Conservation (phyloP, 2,329 filamentous ascomycete species). For the Penicillium sp. region DNA sequence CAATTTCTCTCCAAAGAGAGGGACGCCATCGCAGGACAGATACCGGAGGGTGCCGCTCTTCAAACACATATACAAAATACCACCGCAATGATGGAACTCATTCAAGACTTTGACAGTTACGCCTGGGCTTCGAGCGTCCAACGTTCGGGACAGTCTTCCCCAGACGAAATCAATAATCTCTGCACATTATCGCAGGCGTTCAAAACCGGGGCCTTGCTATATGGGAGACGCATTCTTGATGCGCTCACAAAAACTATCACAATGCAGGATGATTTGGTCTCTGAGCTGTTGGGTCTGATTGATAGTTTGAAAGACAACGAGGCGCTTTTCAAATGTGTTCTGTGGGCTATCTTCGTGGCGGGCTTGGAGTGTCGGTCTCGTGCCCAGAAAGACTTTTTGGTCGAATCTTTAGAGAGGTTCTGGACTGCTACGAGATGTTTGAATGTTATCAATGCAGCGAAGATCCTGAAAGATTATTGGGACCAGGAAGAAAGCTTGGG, state of each 20-base stretch:
- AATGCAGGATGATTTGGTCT: constrained; percentile 20
- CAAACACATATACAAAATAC: constrained; percentile 13
- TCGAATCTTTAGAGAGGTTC: constrained; percentile 26
- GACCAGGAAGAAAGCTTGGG: constrained; percentile 7
- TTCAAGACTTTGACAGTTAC: constrained; percentile 26
- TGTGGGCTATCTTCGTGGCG: constrained; percentile 37
- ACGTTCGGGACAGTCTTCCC: constrained; percentile 9
- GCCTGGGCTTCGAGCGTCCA: constrained; percentile 25
- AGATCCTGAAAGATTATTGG: constrained; percentile 30
- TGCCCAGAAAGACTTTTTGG: constrained; percentile 23
- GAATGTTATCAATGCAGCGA: constrained; percentile 33
- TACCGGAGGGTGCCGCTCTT: neutral
- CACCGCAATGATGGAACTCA: constrained; percentile 16
- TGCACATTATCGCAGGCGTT: constrained; percentile 29
- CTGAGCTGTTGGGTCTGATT: constrained; percentile 26
- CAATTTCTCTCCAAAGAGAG: constrained; percentile 28
- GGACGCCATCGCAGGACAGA: constrained; percentile 19
- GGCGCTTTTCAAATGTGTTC: constrained; percentile 32
- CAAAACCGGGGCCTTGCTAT: constrained; percentile 30
- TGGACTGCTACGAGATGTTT: constrained; percentile 33
- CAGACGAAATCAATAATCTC: constrained; percentile 21
- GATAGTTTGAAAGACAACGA: constrained; percentile 22
- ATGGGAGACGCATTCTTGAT: constrained; percentile 33
- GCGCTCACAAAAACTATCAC: constrained; percentile 15
- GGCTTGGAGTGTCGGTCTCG: constrained; percentile 29